phyloP scores from a whole-genome alignment of 2,329 filamentous ascomycete species.

The Taxawa tesnikishii region DNA sequence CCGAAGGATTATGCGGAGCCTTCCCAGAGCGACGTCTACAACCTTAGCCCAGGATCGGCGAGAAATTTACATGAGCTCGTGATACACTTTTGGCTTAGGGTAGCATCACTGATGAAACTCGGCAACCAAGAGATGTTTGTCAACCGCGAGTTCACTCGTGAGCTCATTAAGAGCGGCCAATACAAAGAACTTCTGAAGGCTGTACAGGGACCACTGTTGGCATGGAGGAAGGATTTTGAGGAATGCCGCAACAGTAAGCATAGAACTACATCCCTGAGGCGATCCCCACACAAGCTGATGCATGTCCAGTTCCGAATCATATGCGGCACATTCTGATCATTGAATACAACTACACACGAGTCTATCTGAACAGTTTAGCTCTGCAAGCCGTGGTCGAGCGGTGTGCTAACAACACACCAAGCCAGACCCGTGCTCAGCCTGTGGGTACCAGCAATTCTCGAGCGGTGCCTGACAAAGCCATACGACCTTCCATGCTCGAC shows the following conservation, averaged over 20 bases:
- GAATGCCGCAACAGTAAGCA: conserved; percentile 43
- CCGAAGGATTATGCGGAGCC: conserved; percentile 37
- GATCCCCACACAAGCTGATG: no score
- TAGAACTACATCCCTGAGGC: no score
- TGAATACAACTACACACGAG: conserved; percentile 88
- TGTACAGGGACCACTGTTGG: conserved; percentile 63
- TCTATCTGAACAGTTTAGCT: conserved; percentile 89
- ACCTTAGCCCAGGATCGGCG: conserved; percentile 1
- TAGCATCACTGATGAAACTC: conserved; percentile 83
- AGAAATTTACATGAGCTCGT: conserved; percentile 26
- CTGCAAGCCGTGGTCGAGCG: conserved; percentile 91
- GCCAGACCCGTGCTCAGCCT: conserved; percentile 19
- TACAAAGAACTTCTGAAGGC: conserved; percentile 73
- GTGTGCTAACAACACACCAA: conserved; percentile 50
- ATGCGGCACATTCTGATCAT: conserved; percentile 73
- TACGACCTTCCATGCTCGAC: conserved; percentile 31
- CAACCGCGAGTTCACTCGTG: conserved; percentile 75
- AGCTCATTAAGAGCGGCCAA: conserved; percentile 73
- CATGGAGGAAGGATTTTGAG: conserved; percentile 76
- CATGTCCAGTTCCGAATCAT: conserved; percentile 36
- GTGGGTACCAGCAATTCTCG: not conserved
- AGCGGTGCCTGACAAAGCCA: conserved; percentile 26
- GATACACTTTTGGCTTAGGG: conserved; percentile 81
- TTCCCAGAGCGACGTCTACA: conserved; percentile 19
- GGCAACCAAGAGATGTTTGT: conserved; percentile 83